Evolutionary conservation across 2,329 filamentous ascomycete genomes (phyloP), one percentile per base, ranked within the genome.

Genomic region (Metarhizium brunneum): DNA sequence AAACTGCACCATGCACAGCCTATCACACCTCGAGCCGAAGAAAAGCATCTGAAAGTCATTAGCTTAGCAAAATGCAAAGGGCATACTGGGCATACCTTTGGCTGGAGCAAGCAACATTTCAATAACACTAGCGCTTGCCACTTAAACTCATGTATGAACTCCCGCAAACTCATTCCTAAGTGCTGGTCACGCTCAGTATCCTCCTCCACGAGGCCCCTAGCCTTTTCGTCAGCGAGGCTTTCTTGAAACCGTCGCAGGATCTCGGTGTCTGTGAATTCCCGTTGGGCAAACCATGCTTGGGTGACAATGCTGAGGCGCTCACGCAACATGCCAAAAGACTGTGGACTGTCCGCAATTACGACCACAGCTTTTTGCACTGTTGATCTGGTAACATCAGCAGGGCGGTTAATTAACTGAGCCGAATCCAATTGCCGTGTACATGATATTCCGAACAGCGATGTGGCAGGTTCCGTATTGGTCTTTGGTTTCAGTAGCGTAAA

Each of bases 291-390:
- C 94, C 94, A 99, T 29, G 92, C 92, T 63, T 86, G 88, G 4
- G 92, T 96, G 16, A 99, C 92, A 36, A 96, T 85, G 51, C 88
- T 88, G 60, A 99, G 75, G 62, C 94, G 87, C 72, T 97, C 90
- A 64, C 92, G 85, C 68, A 99, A 76, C 74, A 94, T 88, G 55
- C 91, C 92, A 70, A 99, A 95, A 65, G 85, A 85, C 66, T 94
- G 88, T 8, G 94, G 94, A 60, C 84, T 90, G 71, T 96, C 90
- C 54, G 90, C 91, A 63, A 99, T 90, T 55, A 96, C 91, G 49
- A 99, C 92, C 3, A 99, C 91, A 14, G 92, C 94, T 76, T 99
- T 99, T 70, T 99, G 94, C 47, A 99, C 94, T 1, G 94, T 96
- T 58, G 90, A 96, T 59, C 94, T 82, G n/a, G 94, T 99, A 53